A percentile compares a stretch with the other conserved stretches of the same genome.
Evolutionary conservation across 2,329 filamentous ascomycete genomes (phyloP).

Genomic region (Botrytis squamosa): DNA sequence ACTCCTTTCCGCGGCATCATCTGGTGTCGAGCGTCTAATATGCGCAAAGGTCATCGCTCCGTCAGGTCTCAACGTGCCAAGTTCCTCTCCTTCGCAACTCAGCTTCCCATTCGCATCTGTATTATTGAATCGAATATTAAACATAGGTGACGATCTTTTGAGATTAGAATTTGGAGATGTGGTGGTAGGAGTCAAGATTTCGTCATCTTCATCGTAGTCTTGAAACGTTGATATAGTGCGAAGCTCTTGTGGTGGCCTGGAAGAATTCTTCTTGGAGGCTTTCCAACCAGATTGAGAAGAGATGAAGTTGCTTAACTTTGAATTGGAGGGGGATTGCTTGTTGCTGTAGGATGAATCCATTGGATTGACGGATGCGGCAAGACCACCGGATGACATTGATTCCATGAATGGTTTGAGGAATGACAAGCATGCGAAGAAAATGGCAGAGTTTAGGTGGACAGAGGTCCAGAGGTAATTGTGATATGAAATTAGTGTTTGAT

Average conservation of each 20-base stretch:
- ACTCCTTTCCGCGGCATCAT: constrained; percentile 21
- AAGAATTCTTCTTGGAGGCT: constrained; percentile 10
- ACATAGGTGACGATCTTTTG: constrained; percentile 11
- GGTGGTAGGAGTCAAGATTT: neutral
- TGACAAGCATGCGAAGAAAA: constrained; percentile 29
- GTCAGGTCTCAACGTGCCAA: constrained; percentile 25
- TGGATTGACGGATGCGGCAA: constrained; percentile 24
- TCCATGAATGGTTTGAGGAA: constrained; percentile 32
- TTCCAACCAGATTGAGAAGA: constrained; percentile 22
- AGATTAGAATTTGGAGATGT: neutral
- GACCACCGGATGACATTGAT: constrained; percentile 26
- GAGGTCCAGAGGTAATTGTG: constrained; percentile 27
- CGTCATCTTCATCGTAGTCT: constrained; percentile 3
- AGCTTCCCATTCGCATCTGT: neutral
- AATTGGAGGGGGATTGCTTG: neutral
- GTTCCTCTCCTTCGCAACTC: constrained; percentile 9
- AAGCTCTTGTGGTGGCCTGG: constrained; percentile 4
- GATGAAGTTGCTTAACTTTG: constrained; percentile 23
- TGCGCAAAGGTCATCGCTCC: constrained; percentile 22
- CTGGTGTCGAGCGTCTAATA: constrained; percentile 24
- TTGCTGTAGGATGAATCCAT: constrained; percentile 24
- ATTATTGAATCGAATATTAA: constrained; percentile 15
- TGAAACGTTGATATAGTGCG: constrained; percentile 13
- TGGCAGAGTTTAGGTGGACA: constrained; percentile 29
- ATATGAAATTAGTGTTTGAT: constrained; percentile 27